Base-by-base conservation (phyloP, 192 early-diverging fungal species). In the Haplosporangium gracile region DNA sequence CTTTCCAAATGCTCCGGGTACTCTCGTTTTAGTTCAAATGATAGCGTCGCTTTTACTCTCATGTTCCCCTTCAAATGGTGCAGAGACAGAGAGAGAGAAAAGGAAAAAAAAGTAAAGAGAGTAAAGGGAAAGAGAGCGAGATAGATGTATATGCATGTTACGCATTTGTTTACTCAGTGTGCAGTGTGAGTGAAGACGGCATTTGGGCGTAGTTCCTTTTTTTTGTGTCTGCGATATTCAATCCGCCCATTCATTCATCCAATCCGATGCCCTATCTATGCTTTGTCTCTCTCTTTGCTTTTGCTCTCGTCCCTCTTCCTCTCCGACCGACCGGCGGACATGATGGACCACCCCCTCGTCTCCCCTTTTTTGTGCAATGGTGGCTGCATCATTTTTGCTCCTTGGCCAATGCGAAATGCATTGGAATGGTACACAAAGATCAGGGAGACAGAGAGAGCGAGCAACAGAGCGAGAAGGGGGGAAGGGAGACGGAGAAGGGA, bases 341-440 rank as follows among this genome's bases (percentile, higher is more conserved):
- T 26, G 60, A 65, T 29, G 1, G 60, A 29, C 60, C 24, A 26
- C 3, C 26, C 26, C 63, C 8, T 47, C 29, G 8, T 70, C 15
- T 16, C 42, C n/a, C 24, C 22, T 51, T 79, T 72, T 72, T 79
- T 79, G 70, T 79, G 68, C 77, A 72, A 79, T 79, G 77, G 77
- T 60, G 55, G 53, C 51, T 79, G 77, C 77, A 72, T 39, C 49
- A 65, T 65, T 65, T 60, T 65, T 60, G 20, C 36, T 57, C 49
- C 77, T 79, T 72, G 77, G 77, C 70, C 77, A 79, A 79, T 79
- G 77, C 77, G 77, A 79, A 72, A 79, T 79, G 77, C 77, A 79
- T 79, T 49, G 77, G 77, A 79, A 79, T 79, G 77, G 77, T 79
- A 79, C 77, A 79, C 77, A 79, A 79, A 72, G 43, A 79, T 57